Base-by-base conservation (phyloP, 345 rosid genomes). In the Linum tenue region DNA sequence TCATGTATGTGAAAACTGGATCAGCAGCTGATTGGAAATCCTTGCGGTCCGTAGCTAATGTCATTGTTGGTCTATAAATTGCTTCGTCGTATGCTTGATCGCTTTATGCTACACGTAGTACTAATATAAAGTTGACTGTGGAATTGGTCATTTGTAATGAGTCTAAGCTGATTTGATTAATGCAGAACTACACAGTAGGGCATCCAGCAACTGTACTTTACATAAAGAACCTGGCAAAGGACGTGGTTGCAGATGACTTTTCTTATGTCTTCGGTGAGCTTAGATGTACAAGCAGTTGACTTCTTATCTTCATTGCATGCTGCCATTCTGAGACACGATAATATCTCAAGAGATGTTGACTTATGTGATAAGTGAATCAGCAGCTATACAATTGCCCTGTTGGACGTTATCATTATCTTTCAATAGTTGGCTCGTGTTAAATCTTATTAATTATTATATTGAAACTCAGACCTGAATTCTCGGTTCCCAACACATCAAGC, bases 171-270 rank as follows among this genome's bases (percentile, higher is more conserved):
- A 48, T 48, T 9, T 69, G 65, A 55, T 41, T 73, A 55, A 12
- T 76, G 86, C 97, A 92, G 98, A 92, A 83, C 71, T 92, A 92
- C 70, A 68, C 87, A 36, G 84, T 88, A 67, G 97, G 98, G 67
- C 81, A 77, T 80, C 98, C 98, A 37, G 82, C 92, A 57, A 61
- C 87, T 55, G 90, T 92, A 39, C 66, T 90, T 73, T 92, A 92
- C 74, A 76, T 90, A 75, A 90, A 92, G 86, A 92, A 92, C 79
- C 79, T 92, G 77, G 87, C 88, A 60, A 92, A 92, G 79, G 94
- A 90, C 71, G 86, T 92, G 16, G 78, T 78, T 60, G 64, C 73
- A 15, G 97, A 92, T 60, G 96, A 92, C 73, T 86, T 92, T 82
- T 78, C 77, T 81, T 86, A 79, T 77, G 69, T 90, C 73, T 90